Percentiles rank a stretch among this genome's conserved stretches.
These are phyloP conservation scores for Epichloe sylvatica DNA, from an alignment of 2,329 filamentous ascomycete species.

Conservation along the genomic window DNA sequence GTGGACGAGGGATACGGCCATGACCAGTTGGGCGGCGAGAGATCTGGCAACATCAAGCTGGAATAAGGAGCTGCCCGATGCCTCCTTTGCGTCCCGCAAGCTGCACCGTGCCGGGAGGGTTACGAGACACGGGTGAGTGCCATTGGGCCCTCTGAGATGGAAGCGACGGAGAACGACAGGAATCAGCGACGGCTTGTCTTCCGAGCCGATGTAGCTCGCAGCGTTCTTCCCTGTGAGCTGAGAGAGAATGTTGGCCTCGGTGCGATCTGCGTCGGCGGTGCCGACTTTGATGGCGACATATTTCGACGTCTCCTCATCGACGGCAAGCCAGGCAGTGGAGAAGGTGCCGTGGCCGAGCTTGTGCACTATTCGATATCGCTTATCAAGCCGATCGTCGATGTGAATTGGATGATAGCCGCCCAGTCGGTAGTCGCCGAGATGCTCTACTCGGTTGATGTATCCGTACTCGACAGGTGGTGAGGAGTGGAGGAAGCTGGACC, in stretches of 20 bases:
- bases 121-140: slow-evolving; percentile 16
- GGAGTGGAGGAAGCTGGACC: not conserved
- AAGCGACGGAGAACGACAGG: slow-evolving; percentile 14
- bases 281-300: slow-evolving; percentile 23
- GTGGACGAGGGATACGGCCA: slow-evolving; percentile 15
- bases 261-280: slow-evolving; percentile 12
- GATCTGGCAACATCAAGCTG: too few species aligned
- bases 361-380: slow-evolving; percentile 26
- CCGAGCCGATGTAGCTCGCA: too few species aligned
- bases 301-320: slow-evolving; percentile 13
- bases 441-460: slow-evolving; percentile 14
- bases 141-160: not conserved
- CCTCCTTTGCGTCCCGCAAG: slow-evolving; percentile 11
- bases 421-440: slow-evolving; percentile 5
- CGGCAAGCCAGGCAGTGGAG: slow-evolving; percentile 14
- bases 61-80: slow-evolving; percentile 7
- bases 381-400: slow-evolving; percentile 23
- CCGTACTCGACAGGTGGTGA: slow-evolving; percentile 6
- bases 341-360: slow-evolving; percentile 28
- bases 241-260: slow-evolving; percentile 14
- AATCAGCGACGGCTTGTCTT: slow-evolving; percentile 5
- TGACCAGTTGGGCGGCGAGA: slow-evolving; percentile 10
- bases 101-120: slow-evolving; percentile 15
- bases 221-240: not conserved
- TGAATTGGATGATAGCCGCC: slow-evolving; percentile 26